phyloP scores from a whole-genome alignment of 768 basidiomycete species.

The Hypholoma sublateritium region DNA sequence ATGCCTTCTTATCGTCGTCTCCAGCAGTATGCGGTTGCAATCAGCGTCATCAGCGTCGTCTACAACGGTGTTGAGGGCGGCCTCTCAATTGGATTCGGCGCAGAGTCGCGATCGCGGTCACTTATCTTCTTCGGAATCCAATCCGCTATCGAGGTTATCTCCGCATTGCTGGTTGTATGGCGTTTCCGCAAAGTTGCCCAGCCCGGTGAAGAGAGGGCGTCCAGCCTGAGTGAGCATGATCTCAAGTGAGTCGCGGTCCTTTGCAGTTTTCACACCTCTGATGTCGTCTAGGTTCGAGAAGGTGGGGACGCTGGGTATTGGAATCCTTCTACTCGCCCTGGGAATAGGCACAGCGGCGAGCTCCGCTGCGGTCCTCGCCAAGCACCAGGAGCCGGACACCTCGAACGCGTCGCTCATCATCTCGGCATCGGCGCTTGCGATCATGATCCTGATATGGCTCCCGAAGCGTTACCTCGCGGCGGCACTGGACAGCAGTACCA shows the following conservation, averaged over 20 bases:
- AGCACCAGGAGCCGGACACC: constrained; percentile 35
- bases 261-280: too few relatives aligned
- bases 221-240: too few relatives aligned
- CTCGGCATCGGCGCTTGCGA: constrained; percentile 35
- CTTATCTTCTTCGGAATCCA: constrained; percentile 51
- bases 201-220: too few relatives aligned
- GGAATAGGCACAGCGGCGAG: too few relatives aligned
- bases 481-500: constrained; percentile 42
- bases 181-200: too few relatives aligned
- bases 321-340: too few relatives aligned
- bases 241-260: too few relatives aligned
- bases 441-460: constrained; percentile 41
- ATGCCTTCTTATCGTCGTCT: constrained; percentile 29
- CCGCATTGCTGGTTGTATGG: too few relatives aligned
- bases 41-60: constrained; percentile 41
- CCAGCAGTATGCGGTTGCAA: constrained; percentile 34
- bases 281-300: too few relatives aligned
- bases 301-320: too few relatives aligned
- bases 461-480: constrained; percentile 19
- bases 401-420: constrained; percentile 43
- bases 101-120: constrained; percentile 41
- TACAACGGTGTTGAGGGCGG: constrained; percentile 37
- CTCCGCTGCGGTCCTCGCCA: constrained; percentile 31
- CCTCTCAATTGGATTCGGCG: constrained; percentile 43
- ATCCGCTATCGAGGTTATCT: constrained; percentile 37